These are phyloP conservation scores for Tricholoma bakamatsutake DNA, from an alignment of 768 basidiomycete genomes.

Conservation along the genomic window DNA sequence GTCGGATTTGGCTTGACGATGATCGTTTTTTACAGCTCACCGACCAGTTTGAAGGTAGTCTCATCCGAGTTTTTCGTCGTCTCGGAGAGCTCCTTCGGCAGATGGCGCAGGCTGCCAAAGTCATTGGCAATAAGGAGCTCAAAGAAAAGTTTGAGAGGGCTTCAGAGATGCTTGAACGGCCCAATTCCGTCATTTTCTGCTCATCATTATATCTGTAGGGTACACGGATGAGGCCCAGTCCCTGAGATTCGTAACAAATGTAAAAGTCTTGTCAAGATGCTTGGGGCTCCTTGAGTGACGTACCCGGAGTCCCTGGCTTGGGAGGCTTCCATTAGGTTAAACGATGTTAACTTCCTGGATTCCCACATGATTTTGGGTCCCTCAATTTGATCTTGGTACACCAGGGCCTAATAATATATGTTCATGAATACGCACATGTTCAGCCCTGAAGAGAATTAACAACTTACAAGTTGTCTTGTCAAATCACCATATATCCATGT, in stretches of 20 bases:
- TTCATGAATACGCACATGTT: no score
- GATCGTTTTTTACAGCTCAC: constrained; percentile 58
- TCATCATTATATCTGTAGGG: constrained; percentile 73
- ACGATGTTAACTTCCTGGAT: no score
- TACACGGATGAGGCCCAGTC: neutral
- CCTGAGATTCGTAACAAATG: no score
- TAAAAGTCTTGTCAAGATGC: neutral
- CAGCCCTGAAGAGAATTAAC: no score
- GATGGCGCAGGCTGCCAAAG: constrained; percentile 93
- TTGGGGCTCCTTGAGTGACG: no score
- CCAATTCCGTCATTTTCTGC: constrained; percentile 90
- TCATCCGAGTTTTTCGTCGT: constrained; percentile 94
- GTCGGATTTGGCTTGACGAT: neutral
- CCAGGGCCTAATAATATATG: no score
- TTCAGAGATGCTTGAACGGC: constrained; percentile 89
- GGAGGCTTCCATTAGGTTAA: no score
- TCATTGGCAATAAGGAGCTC: constrained; percentile 92
- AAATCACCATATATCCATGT: no score
- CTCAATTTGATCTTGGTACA: no score
- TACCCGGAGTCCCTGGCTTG: no score
- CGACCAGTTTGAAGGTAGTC: constrained; percentile 93
- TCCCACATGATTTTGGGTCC: no score
- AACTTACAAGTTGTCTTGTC: no score
- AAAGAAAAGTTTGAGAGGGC: constrained; percentile 91
- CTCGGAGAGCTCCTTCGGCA: constrained; percentile 92